Evolutionary conservation across 2,329 filamentous ascomycete species (phyloP), one percentile per base, ranked within the genome.

Genomic region (Zarea fungicola): DNA sequence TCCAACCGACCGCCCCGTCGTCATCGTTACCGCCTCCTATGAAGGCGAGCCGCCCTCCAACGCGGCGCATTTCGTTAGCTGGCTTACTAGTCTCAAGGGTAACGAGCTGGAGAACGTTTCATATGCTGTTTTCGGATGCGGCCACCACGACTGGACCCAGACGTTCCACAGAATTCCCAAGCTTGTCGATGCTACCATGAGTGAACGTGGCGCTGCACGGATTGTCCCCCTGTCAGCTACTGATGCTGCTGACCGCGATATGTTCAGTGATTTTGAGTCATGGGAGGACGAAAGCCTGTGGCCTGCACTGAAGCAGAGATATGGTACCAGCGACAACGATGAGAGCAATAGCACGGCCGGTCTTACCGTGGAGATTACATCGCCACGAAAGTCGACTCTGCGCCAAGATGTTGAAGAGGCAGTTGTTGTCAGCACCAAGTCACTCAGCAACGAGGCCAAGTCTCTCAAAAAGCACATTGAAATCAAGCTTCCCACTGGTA

Each of bases 41-140:
- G 86, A 91, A 58, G 87, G 87, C 1, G 75, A 87, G 48, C 83
- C 87, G 0, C 80, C 85, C 0, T 84, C 88, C 52, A 89, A 91
- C 53, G 87, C 86, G 0, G 74, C 70, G 0, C 74, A 80, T 42
- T 90, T 90, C 57, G 75, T 84, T 21, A 68, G 74, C 16, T 90
- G 86, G 86, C 63, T 89, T 6, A 72, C 81, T 54, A 69, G 59
- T 11, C 66, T 78, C 10, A 68, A 76, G 48, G 72, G 67, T 8
- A 66, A 75, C 4, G 69, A 75, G 43, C 61, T 87, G 19, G 67
- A 78, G 8, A 75, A 73, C 7, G 75, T 84, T 1, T 69, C 76
- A 2, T 90, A 83, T 60, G 77, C 84, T 1, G 79, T 89, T 3
- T 91, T 87, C 61, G 86, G 84, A 2, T 84, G 83, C 47, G 87